Base-by-base conservation (phyloP, 1,284 basidiomycete genomes). In the Neolentinus lepideus region DNA sequence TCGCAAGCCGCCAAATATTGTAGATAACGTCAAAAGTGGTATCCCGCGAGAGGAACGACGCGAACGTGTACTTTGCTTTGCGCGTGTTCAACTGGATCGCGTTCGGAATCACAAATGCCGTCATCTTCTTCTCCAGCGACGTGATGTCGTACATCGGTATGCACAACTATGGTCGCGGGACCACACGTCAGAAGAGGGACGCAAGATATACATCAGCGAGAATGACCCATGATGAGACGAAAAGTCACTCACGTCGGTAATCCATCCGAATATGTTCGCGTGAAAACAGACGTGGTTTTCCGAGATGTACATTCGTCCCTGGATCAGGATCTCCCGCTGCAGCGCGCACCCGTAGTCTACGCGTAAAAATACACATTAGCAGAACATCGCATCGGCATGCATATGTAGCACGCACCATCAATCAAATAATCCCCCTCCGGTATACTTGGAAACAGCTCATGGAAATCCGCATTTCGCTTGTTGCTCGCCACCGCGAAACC, bases 251-350 rank as follows among this genome's bases (percentile, higher is more conserved):
- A 94, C 92, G 66, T 97, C 90, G 19, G 95, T 98, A 56, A 98
- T 90, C 96, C 96, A 99, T 48, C 96, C 96, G 71, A 99, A 97
- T 54, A 99, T 98, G 69, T 98, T 99, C 22, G 97, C 95, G 66
- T 99, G 92, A 76, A 99, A 99, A 73, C 93, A 98, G 16, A 98
- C 81, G 67, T 98, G 95, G 70, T 98, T 96, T 72, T 99, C 97
- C 1, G 95, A 98, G 24, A 99, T 92, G 71, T 99, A 99, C 53
- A 99, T 69, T 2, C 96, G 81, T 2, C 96, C 96, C 76, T 99
- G 96, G 29, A 98, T 90, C 26, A 99, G 78, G 62, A 99, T 98
- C 69, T 99, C 97, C 54, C 94, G 85, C 66, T 97, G 93, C 12
- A 98, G 71, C 0, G 96, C 97, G 68, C 97, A 99, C 2, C 96